Base-by-base conservation (phyloP, 805 yeast genomes). In the Lachancea waltii region DNA sequence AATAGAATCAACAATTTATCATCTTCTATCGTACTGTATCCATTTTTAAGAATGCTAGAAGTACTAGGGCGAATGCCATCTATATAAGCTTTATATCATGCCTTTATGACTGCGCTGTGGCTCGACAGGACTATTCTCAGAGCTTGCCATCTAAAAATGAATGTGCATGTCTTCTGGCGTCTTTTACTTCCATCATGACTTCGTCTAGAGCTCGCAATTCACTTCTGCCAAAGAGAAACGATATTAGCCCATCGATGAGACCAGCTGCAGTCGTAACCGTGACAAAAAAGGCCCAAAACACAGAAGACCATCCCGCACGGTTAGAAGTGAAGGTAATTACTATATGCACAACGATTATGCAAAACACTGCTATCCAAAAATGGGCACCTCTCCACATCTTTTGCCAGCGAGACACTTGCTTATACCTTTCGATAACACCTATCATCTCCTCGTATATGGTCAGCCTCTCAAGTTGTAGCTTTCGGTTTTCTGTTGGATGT, bases 171-270 rank as follows among this genome's bases (percentile, higher is more conserved):
- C 27, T 32, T 11, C 43, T 36, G 17, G 55, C 54, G 46, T 68
- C 72, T 1, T 40, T n/a, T 1, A 87, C 83, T 55, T 90, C 94
- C 47, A 69, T 59, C 42, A 73, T 72, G 4, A 86, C 86, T 61
- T 90, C 97, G 17, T 62, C 64, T 33, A 92, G 60, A 1, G 89
- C 90, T 33, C 97, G 67, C 36, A 66, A 57, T 55, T 92, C 98
- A n/a, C 76, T 70, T 23, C 86, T 68, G 0, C 95, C 94, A 54
- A 89, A 90, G 21, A 86, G 53, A 40, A 69, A 72, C 28, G 90
- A 89, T 31, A 92, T 82, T 39, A 85, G 53, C 0, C 95, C 95
- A 54, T 86, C 79, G 1, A 82, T 56, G 0, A 73, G 63, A 0
- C 95, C 97, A 0, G 89, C 70, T 3, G 77, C 68, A 0, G 78